phyloP scores from a whole-genome alignment of 768 basidiomycete species.

The Boletales sp. region DNA sequence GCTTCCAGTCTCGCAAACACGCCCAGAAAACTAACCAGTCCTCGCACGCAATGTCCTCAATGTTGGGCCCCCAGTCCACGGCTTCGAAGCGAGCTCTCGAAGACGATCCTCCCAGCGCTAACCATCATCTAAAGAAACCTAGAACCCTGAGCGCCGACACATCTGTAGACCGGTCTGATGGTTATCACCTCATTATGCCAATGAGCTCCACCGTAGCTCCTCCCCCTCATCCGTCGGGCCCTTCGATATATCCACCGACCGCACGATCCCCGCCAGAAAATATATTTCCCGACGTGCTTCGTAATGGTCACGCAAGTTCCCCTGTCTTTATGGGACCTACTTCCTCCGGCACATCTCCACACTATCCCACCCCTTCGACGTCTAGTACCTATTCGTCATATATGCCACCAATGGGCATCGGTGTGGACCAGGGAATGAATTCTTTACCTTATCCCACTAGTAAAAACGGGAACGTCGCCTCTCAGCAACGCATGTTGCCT shows the following conservation, averaged over 20 bases:
- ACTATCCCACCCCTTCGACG: conserved; percentile 41
- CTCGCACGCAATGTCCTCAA: conserved; percentile 28
- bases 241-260: conserved; percentile 43
- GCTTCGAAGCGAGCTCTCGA: conserved; percentile 26
- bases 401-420: conserved; percentile 55
- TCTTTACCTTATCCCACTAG: conserved; percentile 47
- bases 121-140: conserved; percentile 47
- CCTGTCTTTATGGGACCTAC: conserved; percentile 60
- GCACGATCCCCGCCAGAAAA: conserved; percentile 45
- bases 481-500: conserved; percentile 25
- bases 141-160: conserved; percentile 40
- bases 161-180: conserved; percentile 38
- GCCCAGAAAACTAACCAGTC: conserved; percentile 28
- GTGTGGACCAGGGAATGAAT: conserved; percentile 51
- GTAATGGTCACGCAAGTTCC: conserved; percentile 45
- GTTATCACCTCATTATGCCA: conserved; percentile 57
- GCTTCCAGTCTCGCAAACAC: conserved; percentile 69
- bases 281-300: conserved; percentile 62
- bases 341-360: conserved; percentile 36
- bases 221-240: conserved; percentile 27
- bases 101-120: conserved; percentile 22
- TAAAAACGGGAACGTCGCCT: conserved; percentile 21
- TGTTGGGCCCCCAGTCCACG: conserved; percentile 24
- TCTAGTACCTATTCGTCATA: conserved; percentile 40
- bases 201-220: conserved; percentile 41